A percentile compares a stretch with the other conserved stretches of the same genome.
These are phyloP conservation scores for Capsicum baccatum DNA, from an alignment of 257 asterid genomes.

Conservation along the genomic window DNA sequence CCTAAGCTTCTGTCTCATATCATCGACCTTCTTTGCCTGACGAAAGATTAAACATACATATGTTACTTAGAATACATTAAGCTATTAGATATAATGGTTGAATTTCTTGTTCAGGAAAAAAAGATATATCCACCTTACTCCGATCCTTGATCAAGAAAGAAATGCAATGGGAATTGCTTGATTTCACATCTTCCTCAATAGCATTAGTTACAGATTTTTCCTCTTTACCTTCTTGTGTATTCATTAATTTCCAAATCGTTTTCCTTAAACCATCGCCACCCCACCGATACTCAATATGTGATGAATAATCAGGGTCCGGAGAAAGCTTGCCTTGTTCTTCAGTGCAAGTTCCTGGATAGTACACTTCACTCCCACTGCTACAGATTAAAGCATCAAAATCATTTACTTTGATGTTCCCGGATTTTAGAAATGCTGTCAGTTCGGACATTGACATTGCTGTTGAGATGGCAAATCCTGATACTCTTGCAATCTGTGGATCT, in stretches of 20 bases:
- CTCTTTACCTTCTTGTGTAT: slow-evolving; percentile 46
- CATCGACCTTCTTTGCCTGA: slow-evolving; percentile 82
- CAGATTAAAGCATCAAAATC: slow-evolving; percentile 85
- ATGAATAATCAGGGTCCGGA: slow-evolving; percentile 69
- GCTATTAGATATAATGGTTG: not conserved
- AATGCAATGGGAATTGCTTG: slow-evolving; percentile 74
- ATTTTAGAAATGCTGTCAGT: slow-evolving; percentile 54
- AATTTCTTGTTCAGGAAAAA: not conserved
- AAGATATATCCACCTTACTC: slow-evolving; percentile 49
- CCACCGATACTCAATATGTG: slow-evolving; percentile 90
- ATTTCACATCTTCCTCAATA: slow-evolving; percentile 59
- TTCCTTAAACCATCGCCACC: slow-evolving; percentile 79
- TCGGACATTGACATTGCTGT: slow-evolving; percentile 78
- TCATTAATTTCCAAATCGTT: slow-evolving; percentile 83
- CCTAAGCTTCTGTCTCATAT: slow-evolving; percentile 85
- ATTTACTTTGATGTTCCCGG: slow-evolving; percentile 53
- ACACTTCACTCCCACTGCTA: slow-evolving; percentile 83
- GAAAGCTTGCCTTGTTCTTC: slow-evolving; percentile 60
- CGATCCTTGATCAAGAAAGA: slow-evolving; percentile 74
- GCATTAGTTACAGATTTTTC: slow-evolving; percentile 37
- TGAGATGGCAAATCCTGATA: slow-evolving; percentile 67
- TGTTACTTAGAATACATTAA: not conserved
- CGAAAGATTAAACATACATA: not conserved
- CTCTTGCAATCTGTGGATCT: slow-evolving; percentile 56
- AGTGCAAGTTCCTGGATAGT: slow-evolving; percentile 60